Base-by-base conservation (phyloP, 176 grass and related monocot genomes). In the Triticum timopheevii region DNA sequence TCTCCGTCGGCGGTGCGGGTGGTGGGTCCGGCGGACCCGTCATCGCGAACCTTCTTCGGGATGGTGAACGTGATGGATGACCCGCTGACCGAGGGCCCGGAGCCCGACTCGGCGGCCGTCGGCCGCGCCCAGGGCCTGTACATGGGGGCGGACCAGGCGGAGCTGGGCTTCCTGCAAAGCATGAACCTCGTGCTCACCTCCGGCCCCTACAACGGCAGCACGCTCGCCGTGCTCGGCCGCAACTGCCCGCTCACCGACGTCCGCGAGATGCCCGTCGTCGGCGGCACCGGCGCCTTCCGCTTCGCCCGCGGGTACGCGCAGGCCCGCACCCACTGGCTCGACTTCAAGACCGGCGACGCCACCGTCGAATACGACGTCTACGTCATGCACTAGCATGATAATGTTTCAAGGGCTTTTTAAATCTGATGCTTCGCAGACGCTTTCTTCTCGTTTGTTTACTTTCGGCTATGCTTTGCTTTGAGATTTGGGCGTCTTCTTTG, bases 71-170 rank as follows among this genome's bases (percentile, higher is more conserved):
- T 94, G 20, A 90, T 94, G 77, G 90, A 97, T 49, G 90, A 94
- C 70, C 61, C 81, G 17, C 85, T 94, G 31, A 97, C 94, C 3
- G 86, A 86, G 12, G 94, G 90, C 13, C 76, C 89, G 0, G 83
- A 92, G 44, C 56, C 62, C 6, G 62, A 13, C 24, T 97, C 92
- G 0, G 2, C 1, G 38, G 15, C 80, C 16, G 20, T 94, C 7
- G 94, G 92, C 80, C 85, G 86, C 10, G 88, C 92, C 1, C 92
- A 97, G 90, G 90, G 92, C 64, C 22, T 94, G 31, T 92, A 97
- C 70, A 89, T 91, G 76, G 24, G 36, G 0, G 56, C 92, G 4
- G 86, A 84, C 63, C 87, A 90, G 72, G 12, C 61, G 5, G 81
- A 54, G 69, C 0, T 90, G 12, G 90, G 87, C 4, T 92, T 97